A percentile compares a stretch with the other conserved stretches of the same genome.
These are phyloP conservation scores for Abrus pulchellus DNA, from an alignment of 306 rosid species.

Conservation along the genomic window DNA sequence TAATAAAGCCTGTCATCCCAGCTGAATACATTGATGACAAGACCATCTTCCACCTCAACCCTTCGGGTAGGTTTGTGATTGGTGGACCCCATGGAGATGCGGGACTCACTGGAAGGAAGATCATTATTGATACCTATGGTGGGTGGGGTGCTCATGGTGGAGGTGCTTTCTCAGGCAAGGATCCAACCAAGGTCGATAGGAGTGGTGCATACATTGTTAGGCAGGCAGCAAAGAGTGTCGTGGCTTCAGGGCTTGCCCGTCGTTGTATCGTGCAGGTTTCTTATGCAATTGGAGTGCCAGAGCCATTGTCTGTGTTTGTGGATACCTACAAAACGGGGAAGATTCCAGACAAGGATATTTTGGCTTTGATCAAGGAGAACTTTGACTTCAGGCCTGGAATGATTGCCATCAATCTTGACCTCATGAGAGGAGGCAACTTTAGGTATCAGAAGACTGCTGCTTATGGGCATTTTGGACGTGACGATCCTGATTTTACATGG, in stretches of 20 bases:
- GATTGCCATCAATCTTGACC: slow-evolving; percentile 78
- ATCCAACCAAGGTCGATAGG: slow-evolving; percentile 85
- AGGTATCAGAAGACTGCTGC: slow-evolving; percentile 89
- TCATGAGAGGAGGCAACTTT: slow-evolving; percentile 76
- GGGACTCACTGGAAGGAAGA: slow-evolving; percentile 87
- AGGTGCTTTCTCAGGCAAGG: slow-evolving; percentile 89
- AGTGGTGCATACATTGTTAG: slow-evolving; percentile 82
- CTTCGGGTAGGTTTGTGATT: slow-evolving; percentile 83
- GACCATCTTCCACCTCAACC: slow-evolving; percentile 80
- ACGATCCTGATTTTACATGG: slow-evolving; percentile 85
- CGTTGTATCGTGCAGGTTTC: slow-evolving; percentile 88
- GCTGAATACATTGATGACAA: slow-evolving; percentile 78
- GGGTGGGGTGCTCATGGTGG: slow-evolving; percentile 97
- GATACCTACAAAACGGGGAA: slow-evolving; percentile 75
- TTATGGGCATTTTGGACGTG: slow-evolving; percentile 85
- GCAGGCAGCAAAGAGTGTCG: slow-evolving; percentile 87
- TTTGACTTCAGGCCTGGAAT: slow-evolving; percentile 87
- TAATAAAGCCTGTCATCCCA: slow-evolving; percentile 77
- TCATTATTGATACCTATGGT: slow-evolving; percentile 81
- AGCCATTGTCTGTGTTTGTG: slow-evolving; percentile 76
- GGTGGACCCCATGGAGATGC: slow-evolving; percentile 93
- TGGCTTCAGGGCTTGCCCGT: slow-evolving; percentile 82
- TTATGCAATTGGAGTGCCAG: slow-evolving; percentile 85
- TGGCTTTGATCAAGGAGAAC: slow-evolving; percentile 70
- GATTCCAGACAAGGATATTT: slow-evolving; percentile 69